Evolutionary conservation across 108 stramenopile species (phyloP), one percentile per base, ranked within the genome.

Genomic region (Stephanodiscus triporus): DNA sequence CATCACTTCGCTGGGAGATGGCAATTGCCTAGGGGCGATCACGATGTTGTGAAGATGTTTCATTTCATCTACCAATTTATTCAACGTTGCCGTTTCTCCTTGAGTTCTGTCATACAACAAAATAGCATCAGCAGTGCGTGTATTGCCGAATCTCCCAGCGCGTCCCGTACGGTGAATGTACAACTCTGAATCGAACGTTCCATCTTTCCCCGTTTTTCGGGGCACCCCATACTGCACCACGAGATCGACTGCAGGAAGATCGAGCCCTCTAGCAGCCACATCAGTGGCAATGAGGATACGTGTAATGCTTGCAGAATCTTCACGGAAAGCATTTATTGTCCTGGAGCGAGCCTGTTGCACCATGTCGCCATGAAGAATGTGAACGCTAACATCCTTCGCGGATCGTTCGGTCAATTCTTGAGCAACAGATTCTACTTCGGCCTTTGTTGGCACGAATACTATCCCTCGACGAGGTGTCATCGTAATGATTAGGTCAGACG

Each of bases 161-260:
- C 85, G 74, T 10, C 85, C 85, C 2, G 81, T 69, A 5, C 85
- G 75, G 54, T 86, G 85, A n/a, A 78, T 84, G 55, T 84, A 86
- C 1, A 84, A 55, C 50, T 86, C 85, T 36, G 73, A 56, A 43
- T 81, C 82, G 47, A 68, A 73, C 2, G 84, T 85, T 32, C 84
- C 86, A 68, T 83, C 84, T 45, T 85, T 85, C 13, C 85, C 85
- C 48, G 71, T 54, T 58, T 66, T 34, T 1, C 73, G 66, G 20
- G 84, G 84, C 42, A 80, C 68, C 0, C 81, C 80, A 9, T 81
- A 77, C 32, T 85, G 80, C 26, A 85, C 5, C 5, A 81, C 71
- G 27, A 85, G 63, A 24, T 80, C 81, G 4, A 81, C 80, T 36
- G 65, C 59, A n/a, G 80, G 76, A 7, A 85, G 54, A 64, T 85